These are phyloP conservation scores for Cenchrus purpureus DNA, from an alignment of 176 grass and related monocot genomes.

Conservation along the genomic window DNA sequence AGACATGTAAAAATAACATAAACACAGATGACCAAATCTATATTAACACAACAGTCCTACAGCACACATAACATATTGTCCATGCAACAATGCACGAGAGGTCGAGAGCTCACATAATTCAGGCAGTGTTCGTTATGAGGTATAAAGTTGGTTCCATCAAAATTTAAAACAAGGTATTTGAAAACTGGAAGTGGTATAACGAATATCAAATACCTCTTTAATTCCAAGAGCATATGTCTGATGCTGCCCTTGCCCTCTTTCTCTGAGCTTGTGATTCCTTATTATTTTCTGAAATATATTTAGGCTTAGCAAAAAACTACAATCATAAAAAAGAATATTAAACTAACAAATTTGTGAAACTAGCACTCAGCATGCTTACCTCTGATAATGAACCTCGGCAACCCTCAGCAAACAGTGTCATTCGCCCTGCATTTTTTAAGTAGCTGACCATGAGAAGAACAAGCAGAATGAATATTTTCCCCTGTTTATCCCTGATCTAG, in stretches of 20 bases:
- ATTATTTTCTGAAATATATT: slow-evolving; percentile 76
- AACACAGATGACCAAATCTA: neutral
- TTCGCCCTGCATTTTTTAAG: slow-evolving; percentile 67
- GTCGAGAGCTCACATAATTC: neutral
- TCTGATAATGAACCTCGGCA: slow-evolving; percentile 97
- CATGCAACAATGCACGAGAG: too few relatives aligned
- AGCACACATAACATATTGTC: neutral
- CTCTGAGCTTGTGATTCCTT: slow-evolving; percentile 73
- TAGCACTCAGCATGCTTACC: slow-evolving; percentile 53
- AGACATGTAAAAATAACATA: neutral
- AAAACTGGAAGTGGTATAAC: neutral
- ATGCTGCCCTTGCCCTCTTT: slow-evolving; percentile 89
- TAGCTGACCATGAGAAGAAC: slow-evolving; percentile 63
- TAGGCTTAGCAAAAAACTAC: neutral
- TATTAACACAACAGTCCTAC: neutral
- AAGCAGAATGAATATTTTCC: neutral
- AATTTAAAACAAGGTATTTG: slow-evolving; percentile 11
- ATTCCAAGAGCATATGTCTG: slow-evolving; percentile 98
- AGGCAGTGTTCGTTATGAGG: neutral
- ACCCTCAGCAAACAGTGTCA: slow-evolving; percentile 93
- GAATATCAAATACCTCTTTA: slow-evolving; percentile 72
- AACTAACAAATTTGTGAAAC: neutral
- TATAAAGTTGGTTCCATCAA: slow-evolving; percentile 4
- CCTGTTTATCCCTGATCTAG: slow-evolving; percentile 4
- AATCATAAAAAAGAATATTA: slow-evolving; percentile 27